A percentile compares a stretch with the other conserved stretches of the same genome.
Evolutionary conservation across 2,329 filamentous ascomycete species (phyloP).

Genomic region (Penicillium palitans): DNA sequence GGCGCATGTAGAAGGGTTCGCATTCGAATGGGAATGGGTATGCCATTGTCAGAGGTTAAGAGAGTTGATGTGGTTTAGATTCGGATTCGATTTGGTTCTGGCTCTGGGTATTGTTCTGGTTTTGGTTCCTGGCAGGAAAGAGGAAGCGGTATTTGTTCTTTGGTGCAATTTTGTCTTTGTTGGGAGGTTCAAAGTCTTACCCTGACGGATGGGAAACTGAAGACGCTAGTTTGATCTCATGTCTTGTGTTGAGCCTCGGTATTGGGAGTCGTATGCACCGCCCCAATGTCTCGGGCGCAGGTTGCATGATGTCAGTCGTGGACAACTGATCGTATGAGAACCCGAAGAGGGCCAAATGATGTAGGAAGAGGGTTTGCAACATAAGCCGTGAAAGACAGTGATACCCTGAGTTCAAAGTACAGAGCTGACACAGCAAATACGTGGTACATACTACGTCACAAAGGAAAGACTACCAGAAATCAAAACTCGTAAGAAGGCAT

Average conservation of each 20-base stretch:
- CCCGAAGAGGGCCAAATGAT: not conserved
- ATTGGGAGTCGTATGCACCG: not conserved
- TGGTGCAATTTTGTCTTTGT: not conserved
- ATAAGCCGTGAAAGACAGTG: not conserved
- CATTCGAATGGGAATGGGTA: not conserved
- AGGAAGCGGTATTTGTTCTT: not conserved
- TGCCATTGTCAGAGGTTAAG: not conserved
- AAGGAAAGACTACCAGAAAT: not conserved
- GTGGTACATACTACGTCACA: not conserved
- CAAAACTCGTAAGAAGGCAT: conserved; percentile 23
- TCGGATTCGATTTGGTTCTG: not conserved
- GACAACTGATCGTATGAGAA: not conserved
- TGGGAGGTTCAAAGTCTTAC: not conserved
- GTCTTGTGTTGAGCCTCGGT: not conserved
- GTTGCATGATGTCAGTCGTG: not conserved
- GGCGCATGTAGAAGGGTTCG: not conserved
- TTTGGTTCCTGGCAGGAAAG: not conserved
- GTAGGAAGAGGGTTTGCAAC: not conserved
- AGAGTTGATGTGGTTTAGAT: not conserved
- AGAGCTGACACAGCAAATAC: not conserved
- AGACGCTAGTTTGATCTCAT: not conserved
- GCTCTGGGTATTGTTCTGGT: not conserved
- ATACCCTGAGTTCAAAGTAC: not conserved
- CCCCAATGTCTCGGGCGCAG: not conserved
- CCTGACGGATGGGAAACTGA: not conserved